Conservation (phyloP, 164 flowering plant species). For the Berberis thunbergii region DNA sequence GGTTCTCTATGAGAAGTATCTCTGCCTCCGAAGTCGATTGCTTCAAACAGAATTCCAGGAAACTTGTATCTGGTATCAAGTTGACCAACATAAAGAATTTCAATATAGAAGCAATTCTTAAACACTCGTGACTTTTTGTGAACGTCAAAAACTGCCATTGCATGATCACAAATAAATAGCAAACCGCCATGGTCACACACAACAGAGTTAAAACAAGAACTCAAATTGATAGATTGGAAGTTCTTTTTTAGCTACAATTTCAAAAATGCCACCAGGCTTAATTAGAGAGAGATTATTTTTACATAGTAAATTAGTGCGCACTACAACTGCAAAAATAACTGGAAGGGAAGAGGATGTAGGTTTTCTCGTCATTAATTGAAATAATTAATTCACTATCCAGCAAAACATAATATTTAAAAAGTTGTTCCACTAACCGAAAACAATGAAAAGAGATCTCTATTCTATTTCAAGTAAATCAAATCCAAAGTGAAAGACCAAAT, state of each 20-base stretch:
- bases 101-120: not conserved
- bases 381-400: too few species aligned
- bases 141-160: not conserved
- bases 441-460: not conserved
- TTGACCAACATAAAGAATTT: not conserved
- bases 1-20: constrained; percentile 61
- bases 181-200: not conserved
- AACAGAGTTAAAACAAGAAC: not conserved
- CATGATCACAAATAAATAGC: not conserved
- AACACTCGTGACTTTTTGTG: not conserved
- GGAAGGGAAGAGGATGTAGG: too few species aligned
- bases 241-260: too few species aligned
- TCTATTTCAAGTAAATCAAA: not conserved
- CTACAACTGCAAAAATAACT: too few species aligned
- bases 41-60: constrained; percentile 89
- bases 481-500: not conserved
- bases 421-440: not conserved
- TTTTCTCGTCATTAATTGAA: too few species aligned
- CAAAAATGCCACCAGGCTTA: too few species aligned
- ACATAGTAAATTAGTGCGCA: too few species aligned
- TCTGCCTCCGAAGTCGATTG: constrained; percentile 85
- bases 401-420: too few species aligned
- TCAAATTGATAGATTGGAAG: not conserved
- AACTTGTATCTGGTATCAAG: constrained; percentile 62
- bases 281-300: too few species aligned